Evolutionary conservation across 1,139 yeast genomes (phyloP).

Genomic region (Saccharomyces hybrid): DNA sequence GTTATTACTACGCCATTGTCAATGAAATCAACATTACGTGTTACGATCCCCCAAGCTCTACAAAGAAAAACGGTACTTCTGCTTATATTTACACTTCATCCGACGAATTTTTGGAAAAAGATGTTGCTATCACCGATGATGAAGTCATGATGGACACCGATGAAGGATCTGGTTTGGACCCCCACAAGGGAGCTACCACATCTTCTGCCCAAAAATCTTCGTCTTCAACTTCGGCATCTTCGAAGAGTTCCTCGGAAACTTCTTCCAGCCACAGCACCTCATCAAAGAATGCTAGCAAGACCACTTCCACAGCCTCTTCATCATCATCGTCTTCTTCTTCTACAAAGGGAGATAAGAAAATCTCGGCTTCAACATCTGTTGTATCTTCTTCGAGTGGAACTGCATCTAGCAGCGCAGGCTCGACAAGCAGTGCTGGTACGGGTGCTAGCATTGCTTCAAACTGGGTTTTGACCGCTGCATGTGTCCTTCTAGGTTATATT

Average conservation of each 20-base stretch:
- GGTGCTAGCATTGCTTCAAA: background rate
- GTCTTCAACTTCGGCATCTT: constrained; percentile 8
- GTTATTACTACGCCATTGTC: constrained; percentile 67
- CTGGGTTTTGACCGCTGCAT: background rate
- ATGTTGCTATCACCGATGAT: constrained; percentile 52
- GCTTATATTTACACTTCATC: constrained; percentile 53
- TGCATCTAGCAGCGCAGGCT: constrained; percentile 3
- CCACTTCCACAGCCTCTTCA: constrained; percentile 12
- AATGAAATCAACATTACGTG: constrained; percentile 55
- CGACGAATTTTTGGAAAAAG: constrained; percentile 37
- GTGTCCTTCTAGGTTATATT: background rate
- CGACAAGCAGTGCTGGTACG: background rate
- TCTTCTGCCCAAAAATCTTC: background rate
- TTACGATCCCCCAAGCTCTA: constrained; percentile 58
- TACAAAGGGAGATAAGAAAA: background rate
- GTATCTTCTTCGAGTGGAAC: constrained; percentile 7
- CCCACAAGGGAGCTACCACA: constrained; percentile 31
- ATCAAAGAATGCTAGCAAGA: constrained; percentile 4
- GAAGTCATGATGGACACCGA: constrained; percentile 50
- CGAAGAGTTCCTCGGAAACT: background rate
- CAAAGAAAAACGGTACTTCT: constrained; percentile 39
- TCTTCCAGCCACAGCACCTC: background rate
- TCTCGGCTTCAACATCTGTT: constrained; percentile 15
- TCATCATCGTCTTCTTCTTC: constrained; percentile 12
- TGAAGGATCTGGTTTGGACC: constrained; percentile 61